A percentile compares a stretch with the other conserved stretches of the same genome.
Conservation (phyloP, 2,329 filamentous ascomycete species). For the Tolypocladium ophioglossoides region DNA sequence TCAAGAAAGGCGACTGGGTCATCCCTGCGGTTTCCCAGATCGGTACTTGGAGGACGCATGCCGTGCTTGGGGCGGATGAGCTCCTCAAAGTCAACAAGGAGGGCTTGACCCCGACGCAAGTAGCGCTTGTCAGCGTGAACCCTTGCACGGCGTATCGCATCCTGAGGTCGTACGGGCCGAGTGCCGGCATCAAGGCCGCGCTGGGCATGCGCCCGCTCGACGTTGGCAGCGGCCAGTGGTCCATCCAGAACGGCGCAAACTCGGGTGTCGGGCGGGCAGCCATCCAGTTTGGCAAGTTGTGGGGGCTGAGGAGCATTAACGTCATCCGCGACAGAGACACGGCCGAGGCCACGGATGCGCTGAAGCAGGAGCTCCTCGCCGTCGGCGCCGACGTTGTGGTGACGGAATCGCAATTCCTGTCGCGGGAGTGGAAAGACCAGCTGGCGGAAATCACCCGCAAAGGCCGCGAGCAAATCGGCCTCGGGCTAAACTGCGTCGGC, state of each 20-base stretch:
- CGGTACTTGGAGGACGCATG: slow-evolving; percentile 93
- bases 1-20: slow-evolving; percentile 82
- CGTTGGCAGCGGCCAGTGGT: slow-evolving; percentile 62
- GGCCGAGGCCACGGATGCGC: slow-evolving; percentile 49
- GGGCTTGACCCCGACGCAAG: slow-evolving; percentile 65
- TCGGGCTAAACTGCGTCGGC: slow-evolving; percentile 90
- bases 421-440: slow-evolving; percentile 49
- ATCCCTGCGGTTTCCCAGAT: slow-evolving; percentile 75
- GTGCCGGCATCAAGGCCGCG: slow-evolving; percentile 31
- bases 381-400: slow-evolving; percentile 49
- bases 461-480: slow-evolving; percentile 58
- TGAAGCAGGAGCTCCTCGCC: slow-evolving; percentile 39
- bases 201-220: slow-evolving; percentile 34
- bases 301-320: slow-evolving; percentile 88
- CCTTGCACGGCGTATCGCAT: slow-evolving; percentile 92
- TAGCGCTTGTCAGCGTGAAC: slow-evolving; percentile 83
- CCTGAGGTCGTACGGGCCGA: slow-evolving; percentile 64
- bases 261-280: slow-evolving; percentile 84
- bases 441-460: slow-evolving; percentile 58
- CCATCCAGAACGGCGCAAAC: slow-evolving; percentile 95
- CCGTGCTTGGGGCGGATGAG: slow-evolving; percentile 45
- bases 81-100: slow-evolving; percentile 63
- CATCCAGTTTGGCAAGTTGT: slow-evolving; percentile 75
- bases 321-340: slow-evolving; percentile 66
- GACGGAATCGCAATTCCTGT: slow-evolving; percentile 43